These are phyloP conservation scores for Straminergon stramineum DNA, from an alignment of 225 moss, liverwort and hornwort species.

Conservation along the genomic window DNA sequence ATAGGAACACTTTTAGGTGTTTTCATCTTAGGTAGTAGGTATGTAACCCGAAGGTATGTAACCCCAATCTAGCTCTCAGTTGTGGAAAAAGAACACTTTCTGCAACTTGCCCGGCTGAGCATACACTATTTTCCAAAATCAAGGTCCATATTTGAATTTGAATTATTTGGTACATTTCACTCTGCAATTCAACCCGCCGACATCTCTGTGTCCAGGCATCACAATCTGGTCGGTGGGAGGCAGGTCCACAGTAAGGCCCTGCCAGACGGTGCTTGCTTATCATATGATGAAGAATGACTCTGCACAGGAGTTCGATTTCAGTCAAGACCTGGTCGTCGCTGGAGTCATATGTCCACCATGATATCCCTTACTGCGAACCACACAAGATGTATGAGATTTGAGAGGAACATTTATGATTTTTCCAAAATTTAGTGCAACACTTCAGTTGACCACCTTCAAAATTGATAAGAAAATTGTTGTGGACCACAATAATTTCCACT, in stretches of 20 bases:
- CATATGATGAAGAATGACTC: background rate
- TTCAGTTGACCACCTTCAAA: background rate
- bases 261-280: background rate
- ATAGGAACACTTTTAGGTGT: rapidly evolving
- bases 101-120: background rate
- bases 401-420: background rate
- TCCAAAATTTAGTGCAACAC: background rate
- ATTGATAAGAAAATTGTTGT: background rate
- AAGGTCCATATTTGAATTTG: background rate
- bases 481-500: background rate
- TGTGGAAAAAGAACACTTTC: background rate
- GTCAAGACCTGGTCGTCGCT: background rate
- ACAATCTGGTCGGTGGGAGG: background rate
- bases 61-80: background rate
- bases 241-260: background rate
- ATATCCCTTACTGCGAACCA: background rate
- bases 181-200: background rate
- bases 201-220: background rate
- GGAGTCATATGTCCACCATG: background rate
- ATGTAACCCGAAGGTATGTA: background rate
- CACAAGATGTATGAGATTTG: background rate
- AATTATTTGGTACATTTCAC: background rate
- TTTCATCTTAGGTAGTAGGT: background rate
- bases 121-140: background rate
- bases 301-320: background rate